Evolutionary conservation across 371 early-diverging fungal genomes (phyloP).

Genomic region (Globomyces sp.): DNA sequence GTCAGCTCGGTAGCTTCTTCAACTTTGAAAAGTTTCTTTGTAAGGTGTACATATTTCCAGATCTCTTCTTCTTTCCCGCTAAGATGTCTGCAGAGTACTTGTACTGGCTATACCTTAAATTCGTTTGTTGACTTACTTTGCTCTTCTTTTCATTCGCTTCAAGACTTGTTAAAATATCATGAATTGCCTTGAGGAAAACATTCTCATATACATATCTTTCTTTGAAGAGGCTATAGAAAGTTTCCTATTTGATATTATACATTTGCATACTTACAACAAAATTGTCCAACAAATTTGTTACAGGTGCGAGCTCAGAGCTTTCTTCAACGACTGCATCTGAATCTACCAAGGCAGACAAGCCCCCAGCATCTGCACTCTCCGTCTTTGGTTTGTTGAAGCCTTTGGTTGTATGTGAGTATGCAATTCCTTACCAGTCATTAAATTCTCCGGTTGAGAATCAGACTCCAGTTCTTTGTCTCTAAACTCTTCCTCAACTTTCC

Average conservation of each 20-base stretch:
- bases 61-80: constrained; percentile 41
- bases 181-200: constrained; percentile 41
- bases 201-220: constrained; percentile 40
- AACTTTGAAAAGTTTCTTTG: constrained; percentile 31
- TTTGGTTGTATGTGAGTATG: too few species aligned
- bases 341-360: too few species aligned
- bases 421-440: neutral
- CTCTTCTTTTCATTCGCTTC: constrained; percentile 25
- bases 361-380: too few species aligned
- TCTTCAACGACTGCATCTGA: too few species aligned
- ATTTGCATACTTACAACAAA: neutral
- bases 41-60: constrained; percentile 49
- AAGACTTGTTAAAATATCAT: constrained; percentile 44
- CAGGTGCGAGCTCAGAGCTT: too few species aligned
- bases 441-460: neutral
- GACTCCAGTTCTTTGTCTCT: constrained; percentile 15
- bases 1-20: constrained; percentile 25
- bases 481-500: constrained; percentile 34
- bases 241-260: constrained; percentile 29
- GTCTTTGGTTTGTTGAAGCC: too few species aligned
- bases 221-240: constrained; percentile 42
- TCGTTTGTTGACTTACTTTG: constrained; percentile 12
- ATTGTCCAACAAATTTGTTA: too few species aligned
- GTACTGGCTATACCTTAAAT: constrained; percentile 22
- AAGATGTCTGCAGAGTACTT: constrained; percentile 40